Conservation (phyloP, 441 rosid species). For the Caryocar brasiliense region DNA sequence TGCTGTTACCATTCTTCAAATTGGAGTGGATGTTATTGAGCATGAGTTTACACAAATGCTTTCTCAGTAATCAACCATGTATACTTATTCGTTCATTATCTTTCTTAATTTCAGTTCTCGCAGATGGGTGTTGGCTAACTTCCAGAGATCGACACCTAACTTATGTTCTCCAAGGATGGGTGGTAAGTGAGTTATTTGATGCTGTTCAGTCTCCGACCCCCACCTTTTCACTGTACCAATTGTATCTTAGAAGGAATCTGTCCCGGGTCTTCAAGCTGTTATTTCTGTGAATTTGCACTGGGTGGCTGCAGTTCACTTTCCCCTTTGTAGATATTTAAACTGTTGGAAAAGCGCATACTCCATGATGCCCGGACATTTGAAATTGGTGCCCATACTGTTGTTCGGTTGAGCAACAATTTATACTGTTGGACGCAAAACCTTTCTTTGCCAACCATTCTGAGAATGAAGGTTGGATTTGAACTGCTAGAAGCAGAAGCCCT, state of each 20-base stretch:
- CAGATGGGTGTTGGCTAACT: slow-evolving; percentile 25
- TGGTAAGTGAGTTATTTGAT: slow-evolving; percentile 44
- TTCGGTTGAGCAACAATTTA: slow-evolving; percentile 26
- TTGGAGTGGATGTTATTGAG: no score
- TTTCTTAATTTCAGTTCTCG: slow-evolving; percentile 25
- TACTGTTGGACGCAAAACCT: slow-evolving; percentile 19
- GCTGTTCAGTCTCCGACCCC: slow-evolving; percentile 36
- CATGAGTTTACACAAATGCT: not conserved
- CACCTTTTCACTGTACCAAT: slow-evolving; percentile 21
- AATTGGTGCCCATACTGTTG: slow-evolving; percentile 28
- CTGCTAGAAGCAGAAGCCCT: slow-evolving; percentile 25
- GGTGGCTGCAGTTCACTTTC: slow-evolving; percentile 33
- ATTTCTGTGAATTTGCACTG: slow-evolving; percentile 33
- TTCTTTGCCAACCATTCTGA: slow-evolving; percentile 17
- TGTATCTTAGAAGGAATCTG: slow-evolving; percentile 19
- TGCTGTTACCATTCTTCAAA: not conserved
- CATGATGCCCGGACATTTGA: slow-evolving; percentile 25
- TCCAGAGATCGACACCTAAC: slow-evolving; percentile 26
- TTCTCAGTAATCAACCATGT: not conserved
- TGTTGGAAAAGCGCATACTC: slow-evolving; percentile 34
- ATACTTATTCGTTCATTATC: not conserved
- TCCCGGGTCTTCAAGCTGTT: slow-evolving; percentile 20
- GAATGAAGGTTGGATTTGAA: slow-evolving; percentile 24
- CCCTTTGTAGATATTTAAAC: slow-evolving; percentile 56
- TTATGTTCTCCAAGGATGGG: slow-evolving; percentile 30